These are phyloP conservation scores for Fonsecaea multimorphosa DNA, from an alignment of 2,329 filamentous ascomycete genomes.

Conservation along the genomic window DNA sequence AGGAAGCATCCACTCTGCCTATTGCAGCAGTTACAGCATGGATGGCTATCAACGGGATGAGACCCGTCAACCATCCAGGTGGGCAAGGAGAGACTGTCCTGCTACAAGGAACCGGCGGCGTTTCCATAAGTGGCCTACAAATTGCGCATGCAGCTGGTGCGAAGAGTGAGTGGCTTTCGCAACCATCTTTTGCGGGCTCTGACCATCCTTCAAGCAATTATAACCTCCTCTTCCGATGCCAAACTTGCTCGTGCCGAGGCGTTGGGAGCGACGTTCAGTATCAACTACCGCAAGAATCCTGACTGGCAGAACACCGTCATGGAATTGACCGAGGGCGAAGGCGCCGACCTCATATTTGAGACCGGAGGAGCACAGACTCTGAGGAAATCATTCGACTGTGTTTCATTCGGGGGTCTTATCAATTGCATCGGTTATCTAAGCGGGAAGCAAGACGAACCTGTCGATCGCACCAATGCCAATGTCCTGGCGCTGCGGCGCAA, in stretches of 20 bases:
- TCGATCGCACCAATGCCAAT: slow-evolving; percentile 65
- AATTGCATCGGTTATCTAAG: slow-evolving; percentile 34
- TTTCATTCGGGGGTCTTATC: slow-evolving; percentile 56
- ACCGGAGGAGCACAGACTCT: slow-evolving; percentile 52
- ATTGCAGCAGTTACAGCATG: slow-evolving; percentile 59
- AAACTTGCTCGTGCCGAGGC: slow-evolving; percentile 52
- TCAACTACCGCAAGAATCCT: slow-evolving; percentile 58
- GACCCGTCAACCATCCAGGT: slow-evolving; percentile 49
- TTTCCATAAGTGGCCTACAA: slow-evolving; percentile 54
- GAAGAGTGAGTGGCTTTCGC: slow-evolving; percentile 49
- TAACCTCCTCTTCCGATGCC: slow-evolving; percentile 58
- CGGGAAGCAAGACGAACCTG: slow-evolving; percentile 37
- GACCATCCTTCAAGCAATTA: slow-evolving; percentile 49
- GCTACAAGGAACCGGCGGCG: slow-evolving; percentile 56
- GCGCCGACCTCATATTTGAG: slow-evolving; percentile 53
- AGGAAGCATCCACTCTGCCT: slow-evolving; percentile 51
- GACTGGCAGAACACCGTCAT: slow-evolving; percentile 56
- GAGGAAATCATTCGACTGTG: slow-evolving; percentile 53
- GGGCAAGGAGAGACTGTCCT: slow-evolving; percentile 53
- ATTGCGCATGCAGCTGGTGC: slow-evolving; percentile 57
- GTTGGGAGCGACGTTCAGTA: slow-evolving; percentile 53
- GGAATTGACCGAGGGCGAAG: slow-evolving; percentile 51
- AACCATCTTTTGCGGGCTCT: slow-evolving; percentile 43
- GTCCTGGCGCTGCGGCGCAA: slow-evolving; percentile 59
- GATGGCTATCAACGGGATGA: slow-evolving; percentile 58